Evolutionary conservation across 768 basidiomycete species (phyloP), one percentile per base, ranked within the genome.

Genomic region (Polyporus arcularius): DNA sequence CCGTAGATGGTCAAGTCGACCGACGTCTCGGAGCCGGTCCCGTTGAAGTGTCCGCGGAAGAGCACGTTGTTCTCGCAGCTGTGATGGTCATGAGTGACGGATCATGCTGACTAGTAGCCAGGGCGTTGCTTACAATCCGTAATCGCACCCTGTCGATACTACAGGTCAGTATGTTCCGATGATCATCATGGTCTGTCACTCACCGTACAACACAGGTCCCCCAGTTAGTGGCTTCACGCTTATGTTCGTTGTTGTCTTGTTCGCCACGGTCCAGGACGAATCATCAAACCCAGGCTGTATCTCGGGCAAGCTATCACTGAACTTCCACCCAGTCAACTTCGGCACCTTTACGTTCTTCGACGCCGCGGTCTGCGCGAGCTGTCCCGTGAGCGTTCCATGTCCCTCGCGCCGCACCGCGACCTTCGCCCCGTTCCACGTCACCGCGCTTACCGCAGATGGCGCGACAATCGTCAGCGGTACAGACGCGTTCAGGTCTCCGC

Each of bases 1-100:
- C 92, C 92, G 63, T 92, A 92, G 68, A 94, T 88, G 0, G 87
- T 88, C 14, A 94, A 74, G 62, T 90, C 89, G n/a, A 88, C 83
- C 30, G 79, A 86, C 67, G 80, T 83, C 67, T 87, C 86, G 2
- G 68, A 67, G 6, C 86, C 85, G 0, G 81, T 85, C 1, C 82
- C 83, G 16, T 72, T 78, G 73, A 94, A 94, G 72, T 92, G 88
- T 1, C 92, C 92, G 38, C 90, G 81, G 89, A 89, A 94, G 16
- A 94, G 75, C 30, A 92, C 87, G 5, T 82, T 78, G 66, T 92
- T 92, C 73, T 93, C 92, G 63, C 91, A 93, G 74, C 92, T 92
- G 18, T 55, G 8, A 51, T 56, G 26, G 46, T 40, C 32, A 67
- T 41, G 64, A 16, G 14, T n/a, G 35, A 6, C 9, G 9, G 8